Base-by-base conservation (phyloP, 169 alveolate genomes). In the Cryptosporidium baileyi region DNA sequence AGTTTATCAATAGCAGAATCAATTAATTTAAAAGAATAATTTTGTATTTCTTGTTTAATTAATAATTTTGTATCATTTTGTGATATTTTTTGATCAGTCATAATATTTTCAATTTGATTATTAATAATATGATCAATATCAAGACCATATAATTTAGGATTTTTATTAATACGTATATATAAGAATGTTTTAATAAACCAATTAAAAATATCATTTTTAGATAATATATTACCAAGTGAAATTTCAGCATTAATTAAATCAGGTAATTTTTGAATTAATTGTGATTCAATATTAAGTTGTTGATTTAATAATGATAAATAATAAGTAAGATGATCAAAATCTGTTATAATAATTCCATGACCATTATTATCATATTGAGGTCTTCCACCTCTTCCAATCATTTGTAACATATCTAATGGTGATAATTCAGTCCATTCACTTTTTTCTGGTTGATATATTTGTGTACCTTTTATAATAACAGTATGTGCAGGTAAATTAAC, bases 331-430 rank as follows among this genome's bases (percentile, higher is more conserved):
- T 98, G 97, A 30, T 92, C 90, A 80, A 94, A 96, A 40, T 98
- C 95, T 19, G 99, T 98, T 62, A 99, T 96, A 40, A 99, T 94
- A 62, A 98, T 96, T 57, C 99, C 99, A 89, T 97, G 99, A 22
- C 99, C 99, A 28, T 91, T 91, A 45, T 93, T 96, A 94, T 99
- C 99, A 91, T 93, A 98, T 81, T 96, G 98, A 0, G 99, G 99
- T 54, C 99, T 92, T 3, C 99, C 99, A 1, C 99, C 99, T 65
- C 99, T 92, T 6, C 99, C 99, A 91, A 98, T 94, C 99, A 99
- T 99, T 91, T 99, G 99, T 65, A 97, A 89, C 63, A 99, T 95
- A 91, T 98, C 99, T 94, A 97, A 92, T n/a, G 99, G 97, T 22
- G 99, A 93, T 61, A 99, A 90, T 90, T 99, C 99, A 15, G 94